Evolutionary conservation across 805 yeast genomes (phyloP), one percentile per base, ranked within the genome.

Genomic region (Starmerella floricola): DNA sequence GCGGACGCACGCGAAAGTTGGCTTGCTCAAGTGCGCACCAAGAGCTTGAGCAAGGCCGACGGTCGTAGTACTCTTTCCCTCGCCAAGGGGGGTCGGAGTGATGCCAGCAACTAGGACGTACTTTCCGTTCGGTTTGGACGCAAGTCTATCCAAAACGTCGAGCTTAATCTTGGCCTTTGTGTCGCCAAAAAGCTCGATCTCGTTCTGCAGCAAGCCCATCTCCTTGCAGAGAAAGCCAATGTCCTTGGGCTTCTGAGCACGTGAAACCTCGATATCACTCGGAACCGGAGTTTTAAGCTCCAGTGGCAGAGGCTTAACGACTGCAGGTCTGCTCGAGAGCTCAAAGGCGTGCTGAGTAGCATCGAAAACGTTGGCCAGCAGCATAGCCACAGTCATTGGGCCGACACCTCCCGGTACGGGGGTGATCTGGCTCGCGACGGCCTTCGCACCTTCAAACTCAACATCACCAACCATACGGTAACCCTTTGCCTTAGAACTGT

Each of bases 371-470:
- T 91, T 88, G 50, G 79, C 73, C 48, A 87, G 73, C 47, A 88
- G 74, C 95, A 87, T 86, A 31, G 95, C 95, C 36, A 88, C 96
- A 21, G 98, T 88, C 97, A 88, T 88, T 50, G 98, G 98, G 31
- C 98, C 98, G 49, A 88, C 97, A 55, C 97, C 97, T 59, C 97
- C 97, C 26, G 98, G 98, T 42, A 88, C 98, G 15, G 98, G 98
- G 5, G 97, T 87, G 49, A 91, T 73, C 53, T 71, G 73, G 11
- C 78, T 64, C 2, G 87, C 91, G 41, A 69, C 71, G 39, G 66
- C 60, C 44, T 69, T 62, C 41, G 84, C 87, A 24, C 76, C 65
- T 41, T 68, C 80, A 56, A 69, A 88, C 55, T 87, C 95, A 34
- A 85, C 95, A 61, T 88, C 98, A 49, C 98, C 98, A n/a, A 84